phyloP scores from a whole-genome alignment of 495 filamentous ascomycete genomes.

The Neurospora sp. region DNA sequence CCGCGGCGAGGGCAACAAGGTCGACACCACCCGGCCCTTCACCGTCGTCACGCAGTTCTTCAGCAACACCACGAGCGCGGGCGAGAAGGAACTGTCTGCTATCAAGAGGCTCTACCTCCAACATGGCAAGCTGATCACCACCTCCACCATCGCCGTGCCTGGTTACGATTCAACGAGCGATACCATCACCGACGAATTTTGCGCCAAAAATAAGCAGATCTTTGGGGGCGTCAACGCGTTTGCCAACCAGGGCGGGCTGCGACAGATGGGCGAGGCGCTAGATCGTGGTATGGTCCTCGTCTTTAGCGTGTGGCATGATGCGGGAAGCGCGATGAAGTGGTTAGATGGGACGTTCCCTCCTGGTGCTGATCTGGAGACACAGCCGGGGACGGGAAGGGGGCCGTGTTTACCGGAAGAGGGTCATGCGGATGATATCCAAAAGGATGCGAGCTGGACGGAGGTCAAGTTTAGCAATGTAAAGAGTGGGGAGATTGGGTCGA shows the following conservation, averaged over 20 bases:
- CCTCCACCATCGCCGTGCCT: slow-evolving; percentile 2
- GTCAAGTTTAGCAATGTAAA: slow-evolving; percentile 61
- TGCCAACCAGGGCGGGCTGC: slow-evolving; percentile 47
- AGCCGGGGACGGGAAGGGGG: slow-evolving; percentile 44
- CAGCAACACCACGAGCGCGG: slow-evolving; percentile 24
- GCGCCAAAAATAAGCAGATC: slow-evolving; percentile 26
- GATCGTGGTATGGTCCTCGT: slow-evolving; percentile 49
- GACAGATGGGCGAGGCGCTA: slow-evolving; percentile 48
- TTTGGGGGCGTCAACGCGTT: slow-evolving; percentile 15
- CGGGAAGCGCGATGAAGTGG: slow-evolving; percentile 57
- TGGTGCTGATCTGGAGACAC: slow-evolving; percentile 3
- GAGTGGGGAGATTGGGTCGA: slow-evolving; percentile 53
- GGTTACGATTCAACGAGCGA: slow-evolving; percentile 20
- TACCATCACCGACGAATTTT: slow-evolving; percentile 48
- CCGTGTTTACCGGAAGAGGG: slow-evolving; percentile 48
- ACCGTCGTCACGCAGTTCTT: slow-evolving; percentile 60
- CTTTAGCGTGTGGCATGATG: slow-evolving; percentile 59
- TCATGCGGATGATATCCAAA: slow-evolving; percentile 40
- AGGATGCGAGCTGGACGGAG: slow-evolving; percentile 34
- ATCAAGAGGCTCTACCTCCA: slow-evolving; percentile 56
- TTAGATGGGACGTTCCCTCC: slow-evolving; percentile 30
- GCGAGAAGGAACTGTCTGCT: slow-evolving; percentile 35
- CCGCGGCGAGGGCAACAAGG: slow-evolving; percentile 12
- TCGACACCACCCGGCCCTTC: slow-evolving; percentile 28
- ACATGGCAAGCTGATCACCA: slow-evolving; percentile 36